Conservation (phyloP, 139 green algal genomes). For the Chlamydomonas incerta region DNA sequence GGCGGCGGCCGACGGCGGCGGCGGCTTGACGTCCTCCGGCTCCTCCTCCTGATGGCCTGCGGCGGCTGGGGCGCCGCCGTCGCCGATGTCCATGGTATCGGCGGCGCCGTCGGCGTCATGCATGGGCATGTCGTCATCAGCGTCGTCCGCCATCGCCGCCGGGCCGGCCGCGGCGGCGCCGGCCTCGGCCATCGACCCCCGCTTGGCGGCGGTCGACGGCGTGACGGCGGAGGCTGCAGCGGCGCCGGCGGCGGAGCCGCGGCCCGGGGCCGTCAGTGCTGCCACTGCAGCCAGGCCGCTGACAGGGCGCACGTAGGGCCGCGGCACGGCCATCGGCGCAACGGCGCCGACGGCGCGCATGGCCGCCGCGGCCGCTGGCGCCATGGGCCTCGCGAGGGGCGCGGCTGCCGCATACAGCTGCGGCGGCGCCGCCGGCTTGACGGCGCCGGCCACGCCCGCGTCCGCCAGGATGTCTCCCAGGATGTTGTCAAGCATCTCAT, state of each 20-base stretch:
- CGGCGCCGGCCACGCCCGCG: conserved; percentile 41
- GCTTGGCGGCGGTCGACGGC: background rate
- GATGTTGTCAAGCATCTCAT: conserved; percentile 65
- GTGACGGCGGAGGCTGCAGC: too few species aligned
- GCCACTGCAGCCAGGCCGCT: background rate
- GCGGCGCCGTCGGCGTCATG: background rate
- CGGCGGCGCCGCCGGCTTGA: background rate
- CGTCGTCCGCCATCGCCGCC: background rate
- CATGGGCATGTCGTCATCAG: background rate
- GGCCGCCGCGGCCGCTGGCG: background rate
- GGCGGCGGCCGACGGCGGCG: background rate
- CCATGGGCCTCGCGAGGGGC: too few species aligned
- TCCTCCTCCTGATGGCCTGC: background rate
- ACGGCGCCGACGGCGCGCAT: background rate
- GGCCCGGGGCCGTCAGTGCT: background rate
- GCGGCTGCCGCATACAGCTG: too few species aligned
- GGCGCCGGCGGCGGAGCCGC: background rate
- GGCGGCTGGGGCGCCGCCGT: background rate
- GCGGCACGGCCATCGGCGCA: background rate
- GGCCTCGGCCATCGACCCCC: background rate
- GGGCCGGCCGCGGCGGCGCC: too few species aligned
- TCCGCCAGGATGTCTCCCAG: conserved; percentile 85
- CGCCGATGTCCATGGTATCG: background rate
- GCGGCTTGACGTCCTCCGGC: background rate
- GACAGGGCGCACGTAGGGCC: background rate